A percentile compares a stretch with the other conserved stretches of the same genome.
These are phyloP conservation scores for Aristolochia californica DNA, from an alignment of 164 flowering plant species.

Conservation along the genomic window DNA sequence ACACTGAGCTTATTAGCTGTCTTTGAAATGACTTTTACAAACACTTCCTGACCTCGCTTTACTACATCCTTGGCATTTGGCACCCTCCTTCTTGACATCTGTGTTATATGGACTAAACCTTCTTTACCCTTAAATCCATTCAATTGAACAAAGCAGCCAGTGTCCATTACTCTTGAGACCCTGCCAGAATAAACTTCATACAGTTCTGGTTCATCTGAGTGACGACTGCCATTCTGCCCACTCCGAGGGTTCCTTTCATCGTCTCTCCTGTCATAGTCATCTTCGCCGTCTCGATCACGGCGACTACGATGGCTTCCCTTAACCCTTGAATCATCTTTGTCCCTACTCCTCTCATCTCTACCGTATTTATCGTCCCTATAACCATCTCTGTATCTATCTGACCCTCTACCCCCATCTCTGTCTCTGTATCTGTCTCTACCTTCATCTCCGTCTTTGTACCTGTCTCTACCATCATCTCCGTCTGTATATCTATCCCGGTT, in stretches of 20 bases:
- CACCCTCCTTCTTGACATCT: constrained; percentile 57
- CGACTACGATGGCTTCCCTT: neutral
- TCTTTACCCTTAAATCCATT: constrained; percentile 66
- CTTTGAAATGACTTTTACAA: constrained; percentile 72
- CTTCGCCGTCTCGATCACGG: neutral
- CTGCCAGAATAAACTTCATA: constrained; percentile 63
- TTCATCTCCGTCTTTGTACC: constrained; percentile 14
- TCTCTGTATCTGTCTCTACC: constrained; percentile 13
- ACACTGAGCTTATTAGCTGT: constrained; percentile 71
- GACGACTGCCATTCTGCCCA: constrained; percentile 11
- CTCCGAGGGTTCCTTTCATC: constrained; percentile 8
- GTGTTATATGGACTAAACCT: constrained; percentile 81
- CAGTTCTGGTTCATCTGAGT: constrained; percentile 50
- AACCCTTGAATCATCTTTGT: neutral
- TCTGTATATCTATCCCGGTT: constrained; percentile 15
- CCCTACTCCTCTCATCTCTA: neutral
- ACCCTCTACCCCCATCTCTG: constrained; percentile 1
- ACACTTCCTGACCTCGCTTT: constrained; percentile 79
- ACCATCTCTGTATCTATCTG: constrained; percentile 2
- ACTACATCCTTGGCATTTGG: constrained; percentile 68
- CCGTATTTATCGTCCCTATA: constrained; percentile 7
- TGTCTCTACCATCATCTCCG: constrained; percentile 12
- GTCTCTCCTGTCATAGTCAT: neutral
- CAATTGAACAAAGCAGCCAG: constrained; percentile 73
- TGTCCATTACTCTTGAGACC: constrained; percentile 75